phyloP scores from a whole-genome alignment of 345 rosid species.

The Bruguiera gymnorhiza region DNA sequence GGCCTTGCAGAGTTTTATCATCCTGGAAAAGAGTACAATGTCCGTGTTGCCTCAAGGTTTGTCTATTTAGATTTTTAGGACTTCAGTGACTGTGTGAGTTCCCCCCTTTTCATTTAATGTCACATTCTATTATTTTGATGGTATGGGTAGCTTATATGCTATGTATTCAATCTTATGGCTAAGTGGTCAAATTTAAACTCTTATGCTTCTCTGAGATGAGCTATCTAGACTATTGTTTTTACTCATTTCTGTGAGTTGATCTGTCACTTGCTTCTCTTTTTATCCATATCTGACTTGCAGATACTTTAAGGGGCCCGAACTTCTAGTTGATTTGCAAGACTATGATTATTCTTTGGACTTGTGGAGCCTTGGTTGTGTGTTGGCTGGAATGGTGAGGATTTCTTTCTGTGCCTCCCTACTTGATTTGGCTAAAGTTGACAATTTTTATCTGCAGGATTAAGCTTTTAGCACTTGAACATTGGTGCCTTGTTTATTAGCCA shows the following conservation, averaged over 20 bases:
- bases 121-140: background rate
- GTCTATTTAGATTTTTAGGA: background rate
- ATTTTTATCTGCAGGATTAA: background rate
- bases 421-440: background rate
- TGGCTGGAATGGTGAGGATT: conserved; percentile 89
- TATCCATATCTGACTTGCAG: conserved; percentile 35
- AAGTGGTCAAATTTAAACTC: background rate
- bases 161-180: background rate
- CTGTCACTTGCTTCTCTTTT: background rate
- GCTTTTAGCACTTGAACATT: too few relatives aligned
- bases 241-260: background rate
- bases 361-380: conserved; percentile 99
- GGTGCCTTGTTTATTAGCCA: too few relatives aligned
- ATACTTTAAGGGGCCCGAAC: conserved; percentile 98
- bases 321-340: conserved; percentile 95
- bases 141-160: background rate
- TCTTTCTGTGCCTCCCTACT: background rate
- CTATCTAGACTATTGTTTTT: background rate
- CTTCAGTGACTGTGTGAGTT: too few relatives aligned
- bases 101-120: too few relatives aligned
- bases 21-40: conserved; percentile 95
- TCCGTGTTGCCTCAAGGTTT: conserved; percentile 98
- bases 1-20: conserved; percentile 97
- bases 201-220: background rate
- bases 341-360: conserved; percentile 95